phyloP scores from a whole-genome alignment of 2,329 filamentous ascomycete genomes.

The Talaromyces sp. region DNA sequence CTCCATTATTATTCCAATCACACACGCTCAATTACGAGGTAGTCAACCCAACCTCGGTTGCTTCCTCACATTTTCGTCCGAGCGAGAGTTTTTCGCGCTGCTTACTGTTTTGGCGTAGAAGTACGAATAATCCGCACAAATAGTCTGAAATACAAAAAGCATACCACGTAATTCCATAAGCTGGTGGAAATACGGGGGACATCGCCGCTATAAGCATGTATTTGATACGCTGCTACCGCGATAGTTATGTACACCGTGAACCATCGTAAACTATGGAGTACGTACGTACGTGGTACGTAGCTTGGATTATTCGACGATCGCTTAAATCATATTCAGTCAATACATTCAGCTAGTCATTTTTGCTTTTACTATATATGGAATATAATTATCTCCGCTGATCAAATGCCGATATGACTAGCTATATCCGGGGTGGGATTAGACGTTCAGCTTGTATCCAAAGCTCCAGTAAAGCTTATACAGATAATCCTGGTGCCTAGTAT shows the following conservation, averaged over 20 bases:
- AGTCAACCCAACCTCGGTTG: background rate
- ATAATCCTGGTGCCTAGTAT: conserved; percentile 3
- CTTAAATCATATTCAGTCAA: background rate
- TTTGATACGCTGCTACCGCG: background rate
- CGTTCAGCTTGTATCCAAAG: background rate
- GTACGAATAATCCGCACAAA: background rate
- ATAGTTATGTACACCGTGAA: background rate
- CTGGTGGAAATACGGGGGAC: background rate
- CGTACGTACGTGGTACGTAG: no score
- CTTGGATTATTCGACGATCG: no score
- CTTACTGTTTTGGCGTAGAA: background rate
- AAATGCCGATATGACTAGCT: background rate
- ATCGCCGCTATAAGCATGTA: background rate
- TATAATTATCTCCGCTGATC: background rate
- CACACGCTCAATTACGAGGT: background rate
- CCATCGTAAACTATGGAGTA: no score
- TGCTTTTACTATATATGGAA: background rate
- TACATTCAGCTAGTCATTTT: background rate
- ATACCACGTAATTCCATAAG: background rate
- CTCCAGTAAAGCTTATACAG: no score
- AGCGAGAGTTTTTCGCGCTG: background rate
- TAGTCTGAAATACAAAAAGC: background rate
- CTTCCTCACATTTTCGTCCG: background rate
- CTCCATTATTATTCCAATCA: background rate
- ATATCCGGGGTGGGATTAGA: no score